Percentiles rank a stretch among this genome's conserved stretches.
These are phyloP conservation scores for Boletus reticulatus DNA, from an alignment of 768 basidiomycete genomes.

Conservation along the genomic window DNA sequence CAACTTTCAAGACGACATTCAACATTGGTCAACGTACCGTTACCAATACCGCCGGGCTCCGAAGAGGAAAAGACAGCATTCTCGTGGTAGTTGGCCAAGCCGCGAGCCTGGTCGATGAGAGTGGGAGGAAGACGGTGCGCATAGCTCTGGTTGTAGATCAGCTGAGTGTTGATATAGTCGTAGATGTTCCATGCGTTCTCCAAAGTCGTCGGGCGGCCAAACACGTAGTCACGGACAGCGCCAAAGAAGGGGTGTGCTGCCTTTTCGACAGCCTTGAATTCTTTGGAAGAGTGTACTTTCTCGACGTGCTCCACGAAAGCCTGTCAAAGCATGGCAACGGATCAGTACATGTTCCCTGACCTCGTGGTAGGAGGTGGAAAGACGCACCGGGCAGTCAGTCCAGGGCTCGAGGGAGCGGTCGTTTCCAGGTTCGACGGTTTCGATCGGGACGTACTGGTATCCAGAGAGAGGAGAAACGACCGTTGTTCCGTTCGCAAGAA, in stretches of 20 bases:
- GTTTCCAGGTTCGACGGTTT: conserved; percentile 84
- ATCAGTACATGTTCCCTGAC: conserved; percentile 9
- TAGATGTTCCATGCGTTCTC: conserved; percentile 79
- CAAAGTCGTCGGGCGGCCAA: conserved; percentile 62
- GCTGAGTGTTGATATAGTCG: conserved; percentile 74
- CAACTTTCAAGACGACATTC: neutral
- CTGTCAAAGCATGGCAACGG: conserved; percentile 30
- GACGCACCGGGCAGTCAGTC: conserved; percentile 56
- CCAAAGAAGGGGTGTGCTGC: conserved; percentile 65
- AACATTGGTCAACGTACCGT: conserved; percentile 52
- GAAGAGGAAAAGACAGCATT: conserved; percentile 66
- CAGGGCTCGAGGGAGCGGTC: conserved; percentile 84
- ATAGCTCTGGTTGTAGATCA: conserved; percentile 80
- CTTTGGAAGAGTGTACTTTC: conserved; percentile 56
- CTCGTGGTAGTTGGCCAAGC: conserved; percentile 80
- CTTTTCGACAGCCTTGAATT: conserved; percentile 61
- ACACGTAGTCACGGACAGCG: conserved; percentile 65
- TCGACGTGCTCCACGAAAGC: conserved; percentile 64
- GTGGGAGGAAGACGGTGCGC: conserved; percentile 79
- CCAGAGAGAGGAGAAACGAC: conserved; percentile 74
- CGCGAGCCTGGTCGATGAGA: conserved; percentile 69
- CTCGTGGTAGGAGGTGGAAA: neutral
- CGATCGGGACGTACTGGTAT: conserved; percentile 86
- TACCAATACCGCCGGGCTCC: conserved; percentile 66
- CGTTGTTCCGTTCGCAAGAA: conserved; percentile 73